phyloP scores from a whole-genome alignment of 129 eudicot genomes.

The Gnaphalium uliginosum region DNA sequence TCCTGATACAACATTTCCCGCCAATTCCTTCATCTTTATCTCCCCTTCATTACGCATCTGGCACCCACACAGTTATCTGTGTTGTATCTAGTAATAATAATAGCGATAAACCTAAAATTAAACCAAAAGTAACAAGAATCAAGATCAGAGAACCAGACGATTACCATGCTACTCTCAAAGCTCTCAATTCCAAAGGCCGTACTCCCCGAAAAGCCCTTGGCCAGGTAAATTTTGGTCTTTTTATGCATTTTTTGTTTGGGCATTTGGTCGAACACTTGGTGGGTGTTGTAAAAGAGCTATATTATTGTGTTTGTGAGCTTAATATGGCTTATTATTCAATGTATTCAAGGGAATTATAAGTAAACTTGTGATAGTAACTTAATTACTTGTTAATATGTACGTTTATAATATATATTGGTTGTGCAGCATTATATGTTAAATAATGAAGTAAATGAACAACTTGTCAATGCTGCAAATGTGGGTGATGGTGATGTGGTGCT shows the following conservation, averaged over 20 bases:
- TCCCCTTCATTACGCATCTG: slow-evolving; percentile 7
- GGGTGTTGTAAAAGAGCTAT: slow-evolving; percentile 25
- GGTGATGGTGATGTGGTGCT: slow-evolving; percentile 86
- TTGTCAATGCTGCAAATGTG: slow-evolving; percentile 71
- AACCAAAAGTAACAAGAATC: slow-evolving; percentile 37
- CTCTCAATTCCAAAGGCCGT: slow-evolving; percentile 93
- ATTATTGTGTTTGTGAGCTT: not conserved
- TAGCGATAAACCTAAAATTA: slow-evolving; percentile 25
- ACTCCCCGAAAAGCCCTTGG: slow-evolving; percentile 92
- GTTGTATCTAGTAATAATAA: slow-evolving; percentile 25
- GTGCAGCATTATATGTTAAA: slow-evolving; percentile 96
- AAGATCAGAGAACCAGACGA: slow-evolving; percentile 61
- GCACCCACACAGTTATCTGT: slow-evolving; percentile 11
- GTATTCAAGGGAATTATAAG: not conserved
- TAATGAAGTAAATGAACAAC: slow-evolving; percentile 66
- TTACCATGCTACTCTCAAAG: slow-evolving; percentile 81
- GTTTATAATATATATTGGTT: not conserved
- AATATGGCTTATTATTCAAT: not conserved
- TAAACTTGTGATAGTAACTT: not conserved
- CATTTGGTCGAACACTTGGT: slow-evolving; percentile 55
- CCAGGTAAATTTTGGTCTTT: slow-evolving; percentile 49
- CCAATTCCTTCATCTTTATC: slow-evolving; percentile 31
- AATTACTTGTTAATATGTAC: slow-evolving; percentile 8
- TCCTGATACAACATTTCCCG: slow-evolving; percentile 42
- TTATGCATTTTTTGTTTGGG: slow-evolving; percentile 11